These are phyloP conservation scores for Hanseniaspora sp. DNA, from an alignment of 1,139 yeast genomes.

Conservation along the genomic window DNA sequence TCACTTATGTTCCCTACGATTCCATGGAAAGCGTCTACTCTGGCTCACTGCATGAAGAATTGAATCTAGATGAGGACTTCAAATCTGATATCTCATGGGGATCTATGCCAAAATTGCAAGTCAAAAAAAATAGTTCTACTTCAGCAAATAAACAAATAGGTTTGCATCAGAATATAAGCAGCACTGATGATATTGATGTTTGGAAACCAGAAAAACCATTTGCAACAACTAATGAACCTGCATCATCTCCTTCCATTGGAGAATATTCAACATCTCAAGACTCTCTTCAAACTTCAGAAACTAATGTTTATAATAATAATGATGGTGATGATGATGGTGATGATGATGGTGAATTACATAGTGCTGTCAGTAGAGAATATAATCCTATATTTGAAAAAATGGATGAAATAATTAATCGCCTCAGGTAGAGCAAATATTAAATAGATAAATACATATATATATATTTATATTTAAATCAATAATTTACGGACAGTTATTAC, in stretches of 20 bases:
- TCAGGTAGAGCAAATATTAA: neutral
- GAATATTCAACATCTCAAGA: slow-evolving; percentile 34
- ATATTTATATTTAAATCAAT: neutral
- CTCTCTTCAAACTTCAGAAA: slow-evolving; percentile 21
- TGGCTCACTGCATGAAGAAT: slow-evolving; percentile 5
- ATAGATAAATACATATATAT: neutral
- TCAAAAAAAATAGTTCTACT: slow-evolving; percentile 1
- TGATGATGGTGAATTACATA: slow-evolving; percentile 27
- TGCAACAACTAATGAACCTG: slow-evolving; percentile 19
- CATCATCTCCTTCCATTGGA: slow-evolving; percentile 32
- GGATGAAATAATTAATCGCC: slow-evolving; percentile 32
- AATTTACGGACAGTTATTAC: neutral
- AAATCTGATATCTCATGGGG: slow-evolving; percentile 13
- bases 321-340: slow-evolving; percentile 6
- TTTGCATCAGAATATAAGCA: neutral
- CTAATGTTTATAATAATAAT: slow-evolving; percentile 28
- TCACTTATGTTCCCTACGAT: slow-evolving; percentile 14
- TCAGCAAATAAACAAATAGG: neutral
- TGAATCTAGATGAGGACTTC: slow-evolving; percentile 5
- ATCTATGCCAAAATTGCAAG: slow-evolving; percentile 10
- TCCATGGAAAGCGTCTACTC: slow-evolving; percentile 11
- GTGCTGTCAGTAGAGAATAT: slow-evolving; percentile 38
- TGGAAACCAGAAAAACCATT: slow-evolving; percentile 16
- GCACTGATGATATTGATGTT: neutral
- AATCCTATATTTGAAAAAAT: slow-evolving; percentile 40